Conservation (phyloP, 2,329 filamentous ascomycete genomes). For the Verruconis gallopava region DNA sequence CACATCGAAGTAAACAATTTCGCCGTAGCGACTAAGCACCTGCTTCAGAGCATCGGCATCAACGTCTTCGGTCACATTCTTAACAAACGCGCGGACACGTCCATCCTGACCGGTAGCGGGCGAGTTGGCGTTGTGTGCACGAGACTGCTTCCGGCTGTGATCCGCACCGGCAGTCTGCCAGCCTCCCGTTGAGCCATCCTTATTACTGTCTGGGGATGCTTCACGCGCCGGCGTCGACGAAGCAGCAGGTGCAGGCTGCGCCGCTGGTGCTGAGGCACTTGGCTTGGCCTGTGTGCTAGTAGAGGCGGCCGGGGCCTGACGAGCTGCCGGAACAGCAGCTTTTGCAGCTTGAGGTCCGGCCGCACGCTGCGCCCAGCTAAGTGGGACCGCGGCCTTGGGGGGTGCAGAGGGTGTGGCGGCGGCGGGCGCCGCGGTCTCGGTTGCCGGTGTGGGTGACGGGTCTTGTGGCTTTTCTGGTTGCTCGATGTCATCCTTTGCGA, state of each 20-base stretch:
- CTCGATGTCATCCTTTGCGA: conserved; percentile 17
- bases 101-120: conserved; percentile 37
- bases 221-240: conserved; percentile 23
- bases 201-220: conserved; percentile 23
- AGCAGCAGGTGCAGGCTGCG: conserved; percentile 14
- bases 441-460: conserved; percentile 42
- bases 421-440: conserved; percentile 32
- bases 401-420: conserved; percentile 42
- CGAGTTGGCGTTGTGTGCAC: conserved; percentile 57
- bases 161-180: conserved; percentile 78
- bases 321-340: conserved; percentile 23
- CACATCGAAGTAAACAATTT: conserved; percentile 51
- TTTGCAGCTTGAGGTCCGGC: conserved; percentile 32
- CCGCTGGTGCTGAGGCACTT: conserved; percentile 22
- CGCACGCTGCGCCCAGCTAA: conserved; percentile 61
- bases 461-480: conserved; percentile 49
- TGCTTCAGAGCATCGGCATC: conserved; percentile 58
- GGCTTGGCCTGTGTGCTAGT: conserved; percentile 20
- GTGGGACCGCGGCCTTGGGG: conserved; percentile 42
- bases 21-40: conserved; percentile 56
- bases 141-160: conserved; percentile 60
- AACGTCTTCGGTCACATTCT: conserved; percentile 87
- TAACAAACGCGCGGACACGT: conserved; percentile 64
- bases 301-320: conserved; percentile 17
- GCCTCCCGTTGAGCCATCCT: conserved; percentile 49